Evolutionary conservation across 352 stramenopile genomes (phyloP).

Genomic region (Phytophthora ohioensis): DNA sequence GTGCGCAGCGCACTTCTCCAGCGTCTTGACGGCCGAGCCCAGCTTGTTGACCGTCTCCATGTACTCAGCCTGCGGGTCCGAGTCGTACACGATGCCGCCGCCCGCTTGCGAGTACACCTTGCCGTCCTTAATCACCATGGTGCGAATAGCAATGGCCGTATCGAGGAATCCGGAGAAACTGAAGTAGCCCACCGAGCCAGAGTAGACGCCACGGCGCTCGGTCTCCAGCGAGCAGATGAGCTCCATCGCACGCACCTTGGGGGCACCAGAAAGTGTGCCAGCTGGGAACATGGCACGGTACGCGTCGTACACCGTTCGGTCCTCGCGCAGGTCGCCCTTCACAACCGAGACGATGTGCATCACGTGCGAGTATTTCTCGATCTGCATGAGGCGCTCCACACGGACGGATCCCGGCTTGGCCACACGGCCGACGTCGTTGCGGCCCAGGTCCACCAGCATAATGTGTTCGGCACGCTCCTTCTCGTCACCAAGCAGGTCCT

Average conservation of each 20-base stretch:
- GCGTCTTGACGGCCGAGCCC: slow-evolving; percentile 81
- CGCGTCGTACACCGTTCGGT: slow-evolving; percentile 90
- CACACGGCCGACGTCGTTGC: slow-evolving; percentile 91
- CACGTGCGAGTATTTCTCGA: slow-evolving; percentile 93
- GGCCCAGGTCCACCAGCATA: slow-evolving; percentile 92
- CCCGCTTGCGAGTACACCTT: slow-evolving; percentile 88
- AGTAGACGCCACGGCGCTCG: slow-evolving; percentile 87
- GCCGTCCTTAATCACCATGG: slow-evolving; percentile 82
- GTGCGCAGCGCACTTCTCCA: slow-evolving; percentile 80
- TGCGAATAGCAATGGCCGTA: slow-evolving; percentile 91
- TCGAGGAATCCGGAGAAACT: slow-evolving; percentile 89
- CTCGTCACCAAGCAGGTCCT: slow-evolving; percentile 85
- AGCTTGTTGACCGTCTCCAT: slow-evolving; percentile 92
- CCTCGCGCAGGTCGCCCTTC: slow-evolving; percentile 79
- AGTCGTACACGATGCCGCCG: slow-evolving; percentile 92
- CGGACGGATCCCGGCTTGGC: slow-evolving; percentile 81
- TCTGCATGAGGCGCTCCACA: slow-evolving; percentile 90
- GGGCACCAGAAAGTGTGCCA: slow-evolving; percentile 87
- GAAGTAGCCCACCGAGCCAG: slow-evolving; percentile 89
- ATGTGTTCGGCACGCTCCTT: slow-evolving; percentile 94
- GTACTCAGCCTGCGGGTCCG: slow-evolving; percentile 87
- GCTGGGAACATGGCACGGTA: slow-evolving; percentile 91
- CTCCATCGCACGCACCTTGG: slow-evolving; percentile 92
- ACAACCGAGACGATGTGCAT: slow-evolving; percentile 94
- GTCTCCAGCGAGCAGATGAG: slow-evolving; percentile 88